Evolutionary conservation across 495 filamentous ascomycete genomes (phyloP).

Genomic region (Talaromyces trachyspermus): DNA sequence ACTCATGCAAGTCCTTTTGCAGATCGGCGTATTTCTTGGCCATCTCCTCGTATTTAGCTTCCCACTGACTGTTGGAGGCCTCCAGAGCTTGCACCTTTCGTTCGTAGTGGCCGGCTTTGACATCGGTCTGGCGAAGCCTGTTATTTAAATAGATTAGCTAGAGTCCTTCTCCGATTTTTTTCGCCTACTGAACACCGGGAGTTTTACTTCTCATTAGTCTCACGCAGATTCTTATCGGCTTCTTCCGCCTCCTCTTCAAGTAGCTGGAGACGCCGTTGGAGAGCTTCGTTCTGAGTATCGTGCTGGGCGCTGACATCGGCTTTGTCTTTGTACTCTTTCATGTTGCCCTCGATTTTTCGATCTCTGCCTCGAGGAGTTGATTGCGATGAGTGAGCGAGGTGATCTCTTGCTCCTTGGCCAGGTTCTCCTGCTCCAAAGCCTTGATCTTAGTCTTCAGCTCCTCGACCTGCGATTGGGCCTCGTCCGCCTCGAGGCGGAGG

Average conservation of each 20-base stretch:
- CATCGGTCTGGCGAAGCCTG: slow-evolving; percentile 96
- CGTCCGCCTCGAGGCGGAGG: slow-evolving; percentile 89
- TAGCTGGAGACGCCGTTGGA: slow-evolving; percentile 87
- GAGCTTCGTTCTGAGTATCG: slow-evolving; percentile 76
- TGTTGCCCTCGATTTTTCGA: slow-evolving; percentile 72
- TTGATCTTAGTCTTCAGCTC: slow-evolving; percentile 84
- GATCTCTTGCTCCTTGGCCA: slow-evolving; percentile 95
- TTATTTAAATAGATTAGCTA: slow-evolving; percentile 14
- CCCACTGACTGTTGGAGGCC: slow-evolving; percentile 80
- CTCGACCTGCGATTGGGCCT: slow-evolving; percentile 67
- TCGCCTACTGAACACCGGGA: not conserved
- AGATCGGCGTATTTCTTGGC: slow-evolving; percentile 73
- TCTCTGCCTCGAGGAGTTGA: slow-evolving; percentile 74
- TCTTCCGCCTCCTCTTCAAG: slow-evolving; percentile 97
- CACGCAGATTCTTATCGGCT: slow-evolving; percentile 86
- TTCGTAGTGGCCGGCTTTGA: slow-evolving; percentile 98
- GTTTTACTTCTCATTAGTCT: slow-evolving; percentile 94
- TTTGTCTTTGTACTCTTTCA: slow-evolving; percentile 72
- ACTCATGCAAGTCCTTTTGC: slow-evolving; percentile 86
- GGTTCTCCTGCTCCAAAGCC: slow-evolving; percentile 86
- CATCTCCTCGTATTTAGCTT: slow-evolving; percentile 95
- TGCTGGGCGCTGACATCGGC: slow-evolving; percentile 67
- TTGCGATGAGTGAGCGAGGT: slow-evolving; percentile 90
- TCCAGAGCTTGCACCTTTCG: slow-evolving; percentile 98
- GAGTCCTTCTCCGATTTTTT: not conserved